phyloP scores from a whole-genome alignment of 768 basidiomycete genomes.

The Tremella yokohamensis region DNA sequence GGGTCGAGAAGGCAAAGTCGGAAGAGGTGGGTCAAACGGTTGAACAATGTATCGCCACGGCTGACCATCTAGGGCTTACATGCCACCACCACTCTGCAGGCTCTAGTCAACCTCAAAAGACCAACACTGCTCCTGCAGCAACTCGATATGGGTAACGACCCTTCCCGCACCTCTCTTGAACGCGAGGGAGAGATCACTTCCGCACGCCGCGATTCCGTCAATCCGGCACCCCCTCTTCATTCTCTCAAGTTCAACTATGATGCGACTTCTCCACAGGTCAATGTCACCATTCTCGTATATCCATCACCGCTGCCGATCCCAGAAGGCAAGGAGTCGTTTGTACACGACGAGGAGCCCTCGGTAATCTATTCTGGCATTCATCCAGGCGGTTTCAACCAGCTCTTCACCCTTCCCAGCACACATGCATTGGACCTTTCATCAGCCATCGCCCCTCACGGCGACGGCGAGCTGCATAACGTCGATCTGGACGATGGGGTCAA shows the following conservation, averaged over 20 bases:
- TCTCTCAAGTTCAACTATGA: slow-evolving; percentile 89
- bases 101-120: slow-evolving; percentile 88
- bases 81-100: slow-evolving; percentile 88
- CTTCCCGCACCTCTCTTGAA: slow-evolving; percentile 1
- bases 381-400: slow-evolving; percentile 76
- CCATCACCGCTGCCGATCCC: slow-evolving; percentile 55
- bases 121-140: slow-evolving; percentile 68
- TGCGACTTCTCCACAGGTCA: slow-evolving; percentile 80
- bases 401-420: slow-evolving; percentile 70
- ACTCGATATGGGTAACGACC: slow-evolving; percentile 22
- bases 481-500: slow-evolving; percentile 15
- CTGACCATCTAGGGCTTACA: slow-evolving; percentile 61
- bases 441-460: slow-evolving; percentile 24
- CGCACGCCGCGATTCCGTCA: slow-evolving; percentile 54
- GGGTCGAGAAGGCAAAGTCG: slow-evolving; percentile 70
- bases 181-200: slow-evolving; percentile 53
- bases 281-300: slow-evolving; percentile 71
- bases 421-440: slow-evolving; percentile 71
- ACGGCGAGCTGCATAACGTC: slow-evolving; percentile 6
- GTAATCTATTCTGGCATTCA: slow-evolving; percentile 64
- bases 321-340: slow-evolving; percentile 54
- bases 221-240: slow-evolving; percentile 63
- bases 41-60: neutral
- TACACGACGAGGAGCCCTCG: slow-evolving; percentile 55
- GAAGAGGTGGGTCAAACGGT: slow-evolving; percentile 64